Base-by-base conservation (phyloP, 1,139 yeast genomes). In the Saccharomyces hybrid region DNA sequence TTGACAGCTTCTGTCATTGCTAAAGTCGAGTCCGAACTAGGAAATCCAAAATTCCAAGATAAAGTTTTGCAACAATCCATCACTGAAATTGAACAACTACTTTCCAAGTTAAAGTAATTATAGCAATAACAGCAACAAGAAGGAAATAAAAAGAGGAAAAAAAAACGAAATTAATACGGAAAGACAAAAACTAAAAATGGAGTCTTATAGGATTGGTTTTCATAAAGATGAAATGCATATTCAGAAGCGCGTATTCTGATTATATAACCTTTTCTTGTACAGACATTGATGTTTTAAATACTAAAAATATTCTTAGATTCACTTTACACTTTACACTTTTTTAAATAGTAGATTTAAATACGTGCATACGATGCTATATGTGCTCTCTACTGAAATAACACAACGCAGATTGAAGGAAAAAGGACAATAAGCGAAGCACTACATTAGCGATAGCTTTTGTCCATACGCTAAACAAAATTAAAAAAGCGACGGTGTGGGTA, bases 31-130 rank as follows among this genome's bases (percentile, higher is more conserved):
- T 78, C 85, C 76, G 95, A 90, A 76, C 76, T 93, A 67, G 78
- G 79, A 67, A 85, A 86, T 77, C 85, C 96, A 62, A 88, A 88
- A 79, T 90, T 91, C 86, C 98, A 93, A 81, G 96, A 90, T 65
- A 86, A 78, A 75, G 86, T 89, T 59, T 86, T 93, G 74, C 81
- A 84, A 71, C 97, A 93, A 80, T 83, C 97, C 65, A 86, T 93
- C 67, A 79, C 88, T 70, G 98, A 93, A 69, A 81, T 91, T 69
- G 99, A 93, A 82, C 86, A 82, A 75, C 78, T 90, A 73, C 89
- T 91, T 68, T 71, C 76, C 50, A 61, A 61, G 51, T 61, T 67
- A 59, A 67, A 65, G 51, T 66, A 60, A 56, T 51, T 8, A 38
- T 7, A 38, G 12, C 44, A 38, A 16, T 38, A 11, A 8, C n/a